These are phyloP conservation scores for Chenopodium album DNA, from an alignment of 148 eudicot genomes.

Conservation along the genomic window DNA sequence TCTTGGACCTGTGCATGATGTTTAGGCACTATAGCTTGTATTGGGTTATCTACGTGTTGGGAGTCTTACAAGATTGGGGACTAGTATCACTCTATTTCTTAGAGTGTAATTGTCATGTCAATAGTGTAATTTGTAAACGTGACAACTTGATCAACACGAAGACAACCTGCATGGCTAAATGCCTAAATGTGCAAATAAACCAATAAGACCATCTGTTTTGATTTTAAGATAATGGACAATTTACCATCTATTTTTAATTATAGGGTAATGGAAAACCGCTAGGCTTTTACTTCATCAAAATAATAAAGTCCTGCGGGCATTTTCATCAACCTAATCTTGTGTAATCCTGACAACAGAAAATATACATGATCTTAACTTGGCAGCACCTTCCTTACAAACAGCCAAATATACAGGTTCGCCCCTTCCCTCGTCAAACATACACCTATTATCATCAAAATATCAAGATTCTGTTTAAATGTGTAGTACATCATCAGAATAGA, in stretches of 20 bases:
- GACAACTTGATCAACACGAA: background rate
- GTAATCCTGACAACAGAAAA: constrained; percentile 13
- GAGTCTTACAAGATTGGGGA: background rate
- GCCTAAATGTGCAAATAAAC: background rate
- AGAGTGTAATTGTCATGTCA: too few species aligned
- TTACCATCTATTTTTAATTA: too few species aligned
- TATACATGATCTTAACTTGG: constrained; percentile 17
- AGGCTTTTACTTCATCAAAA: background rate
- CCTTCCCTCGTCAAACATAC: background rate
- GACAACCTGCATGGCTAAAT: background rate
- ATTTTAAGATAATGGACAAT: background rate
- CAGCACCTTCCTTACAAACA: constrained; percentile 5
- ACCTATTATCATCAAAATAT: background rate
- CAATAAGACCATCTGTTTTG: background rate
- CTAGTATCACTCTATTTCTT: too few species aligned
- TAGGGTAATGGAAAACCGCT: background rate
- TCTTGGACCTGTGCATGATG: too few species aligned
- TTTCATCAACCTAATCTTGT: constrained; percentile 12
- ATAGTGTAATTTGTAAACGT: too few species aligned
- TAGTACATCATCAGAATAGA: background rate
- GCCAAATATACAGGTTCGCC: constrained; percentile 3
- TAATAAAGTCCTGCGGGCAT: background rate
- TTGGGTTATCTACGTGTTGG: background rate
- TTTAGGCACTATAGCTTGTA: too few species aligned
- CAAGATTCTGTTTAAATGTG: background rate